These are phyloP conservation scores for Fusarium verrucosum DNA, from an alignment of 2,329 filamentous ascomycete species.

Conservation along the genomic window DNA sequence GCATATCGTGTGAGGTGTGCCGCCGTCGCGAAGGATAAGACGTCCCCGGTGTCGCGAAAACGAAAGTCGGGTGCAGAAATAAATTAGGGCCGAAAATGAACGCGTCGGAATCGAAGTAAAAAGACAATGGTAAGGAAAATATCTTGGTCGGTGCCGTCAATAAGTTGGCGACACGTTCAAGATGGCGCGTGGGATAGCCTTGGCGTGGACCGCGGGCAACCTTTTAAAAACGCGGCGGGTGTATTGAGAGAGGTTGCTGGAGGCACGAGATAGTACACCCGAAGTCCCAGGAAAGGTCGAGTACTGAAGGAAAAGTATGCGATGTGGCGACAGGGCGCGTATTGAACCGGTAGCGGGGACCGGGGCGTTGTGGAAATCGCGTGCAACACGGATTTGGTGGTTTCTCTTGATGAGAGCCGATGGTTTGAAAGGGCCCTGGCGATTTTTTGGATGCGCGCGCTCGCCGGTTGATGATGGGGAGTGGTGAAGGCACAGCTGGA, in stretches of 20 bases:
- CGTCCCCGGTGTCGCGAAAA: constrained; percentile 42
- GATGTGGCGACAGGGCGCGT: constrained; percentile 54
- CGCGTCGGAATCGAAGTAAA: constrained; percentile 43
- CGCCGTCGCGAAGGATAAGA: constrained; percentile 38
- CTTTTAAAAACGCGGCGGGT: constrained; percentile 37
- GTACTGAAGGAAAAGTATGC: constrained; percentile 55
- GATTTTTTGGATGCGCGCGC: constrained; percentile 71
- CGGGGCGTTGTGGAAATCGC: constrained; percentile 61
- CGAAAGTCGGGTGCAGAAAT: constrained; percentile 22
- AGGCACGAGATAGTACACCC: constrained; percentile 38
- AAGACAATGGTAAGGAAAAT: constrained; percentile 30
- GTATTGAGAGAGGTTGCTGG: constrained; percentile 17
- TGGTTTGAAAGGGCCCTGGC: constrained; percentile 67
- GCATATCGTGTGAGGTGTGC: constrained; percentile 52
- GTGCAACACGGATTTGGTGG: constrained; percentile 63
- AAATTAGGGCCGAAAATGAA: constrained; percentile 32
- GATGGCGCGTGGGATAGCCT: constrained; percentile 43
- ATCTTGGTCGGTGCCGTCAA: constrained; percentile 28
- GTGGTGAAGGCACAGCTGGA: constrained; percentile 62
- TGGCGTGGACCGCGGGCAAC: constrained; percentile 35
- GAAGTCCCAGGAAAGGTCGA: constrained; percentile 39
- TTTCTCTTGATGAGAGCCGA: constrained; percentile 66
- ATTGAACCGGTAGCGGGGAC: constrained; percentile 53
- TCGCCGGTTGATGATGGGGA: constrained; percentile 62
- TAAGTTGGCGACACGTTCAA: constrained; percentile 42